Conservation (phyloP, 768 basidiomycete species). For the Hypsizygus marmoreus region DNA sequence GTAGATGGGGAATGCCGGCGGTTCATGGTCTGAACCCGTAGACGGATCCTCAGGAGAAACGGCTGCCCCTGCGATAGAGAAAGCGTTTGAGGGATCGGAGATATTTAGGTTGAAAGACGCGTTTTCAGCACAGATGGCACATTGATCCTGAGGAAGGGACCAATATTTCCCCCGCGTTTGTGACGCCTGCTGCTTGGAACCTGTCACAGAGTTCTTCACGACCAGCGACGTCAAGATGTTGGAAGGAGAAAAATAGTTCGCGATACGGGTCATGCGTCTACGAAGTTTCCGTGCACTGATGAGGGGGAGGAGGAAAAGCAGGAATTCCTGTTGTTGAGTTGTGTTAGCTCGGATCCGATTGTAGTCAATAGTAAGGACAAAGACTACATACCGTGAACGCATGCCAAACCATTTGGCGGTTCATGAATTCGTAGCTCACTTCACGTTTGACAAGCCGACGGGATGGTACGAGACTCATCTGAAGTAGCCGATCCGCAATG, state of each 20-base stretch:
- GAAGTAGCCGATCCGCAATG: conserved; percentile 74
- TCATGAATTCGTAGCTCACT: conserved; percentile 99
- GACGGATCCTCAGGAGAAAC: conserved; percentile 22
- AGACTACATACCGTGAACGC: conserved; percentile 81
- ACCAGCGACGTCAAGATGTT: conserved; percentile 32
- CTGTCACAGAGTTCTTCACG: conserved; percentile 12
- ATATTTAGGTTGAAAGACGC: conserved; percentile 61
- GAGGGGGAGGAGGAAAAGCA: conserved; percentile 88
- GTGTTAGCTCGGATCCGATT: conserved; percentile 6
- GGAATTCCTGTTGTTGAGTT: conserved; percentile 72
- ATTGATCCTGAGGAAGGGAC: conserved; percentile 70
- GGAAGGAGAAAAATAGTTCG: conserved; percentile 29
- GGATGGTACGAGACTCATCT: conserved; percentile 74
- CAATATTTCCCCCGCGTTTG: conserved; percentile 63
- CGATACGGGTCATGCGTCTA: conserved; percentile 49
- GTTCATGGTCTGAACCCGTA: conserved; percentile 36
- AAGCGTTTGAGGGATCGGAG: conserved; percentile 52
- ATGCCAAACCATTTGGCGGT: conserved; percentile 99
- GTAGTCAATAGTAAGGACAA: neutral
- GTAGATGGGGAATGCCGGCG: conserved; percentile 66
- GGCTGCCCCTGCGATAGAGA: conserved; percentile 34
- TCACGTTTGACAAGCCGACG: conserved; percentile 71
- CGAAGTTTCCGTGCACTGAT: conserved; percentile 69
- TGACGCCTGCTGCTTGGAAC: conserved; percentile 5
- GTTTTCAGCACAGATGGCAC: conserved; percentile 88